A percentile compares a stretch with the other conserved stretches of the same genome.
phyloP scores from a whole-genome alignment of 2,329 filamentous ascomycete genomes.

The Onygena corvina region DNA sequence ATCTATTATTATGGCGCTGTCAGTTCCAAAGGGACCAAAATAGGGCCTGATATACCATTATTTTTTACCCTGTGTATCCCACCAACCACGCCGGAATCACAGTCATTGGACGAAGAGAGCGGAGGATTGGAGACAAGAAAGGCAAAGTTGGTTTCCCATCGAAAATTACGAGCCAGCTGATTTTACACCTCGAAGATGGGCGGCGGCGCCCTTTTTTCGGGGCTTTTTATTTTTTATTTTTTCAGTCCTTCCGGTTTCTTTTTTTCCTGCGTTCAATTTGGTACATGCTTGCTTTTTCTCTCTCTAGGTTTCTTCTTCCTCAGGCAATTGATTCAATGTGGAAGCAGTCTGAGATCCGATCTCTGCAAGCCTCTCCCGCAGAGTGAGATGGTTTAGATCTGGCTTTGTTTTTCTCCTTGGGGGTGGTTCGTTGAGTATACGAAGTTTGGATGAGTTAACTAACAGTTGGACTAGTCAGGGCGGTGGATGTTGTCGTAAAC shows the following conservation, averaged over 20 bases:
- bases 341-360: constrained; percentile 3
- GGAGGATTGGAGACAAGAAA: constrained; percentile 15
- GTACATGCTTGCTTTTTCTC: constrained; percentile 6
- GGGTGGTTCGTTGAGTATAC: background rate
- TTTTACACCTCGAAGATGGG: constrained; percentile 8
- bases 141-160: constrained; percentile 14
- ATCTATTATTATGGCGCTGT: constrained; percentile 9
- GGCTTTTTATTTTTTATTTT: constrained; percentile 8
- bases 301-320: constrained; percentile 6
- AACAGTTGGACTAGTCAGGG: background rate
- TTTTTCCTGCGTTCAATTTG: constrained; percentile 6
- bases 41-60: constrained; percentile 11
- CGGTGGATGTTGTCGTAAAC: too few species aligned
- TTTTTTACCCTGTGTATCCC: constrained; percentile 15
- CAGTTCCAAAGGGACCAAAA: constrained; percentile 10
- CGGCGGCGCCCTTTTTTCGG: constrained; percentile 12
- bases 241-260: constrained; percentile 10
- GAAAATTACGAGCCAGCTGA: constrained; percentile 14
- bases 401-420: constrained; percentile 1
- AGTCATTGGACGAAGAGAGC: constrained; percentile 15
- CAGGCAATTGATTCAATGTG: constrained; percentile 6
- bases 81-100: constrained; percentile 8
- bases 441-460: background rate
- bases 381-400: background rate
- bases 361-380: constrained; percentile 6